phyloP scores from a whole-genome alignment of 2,329 filamentous ascomycete genomes.

The Diaporthe sp. region DNA sequence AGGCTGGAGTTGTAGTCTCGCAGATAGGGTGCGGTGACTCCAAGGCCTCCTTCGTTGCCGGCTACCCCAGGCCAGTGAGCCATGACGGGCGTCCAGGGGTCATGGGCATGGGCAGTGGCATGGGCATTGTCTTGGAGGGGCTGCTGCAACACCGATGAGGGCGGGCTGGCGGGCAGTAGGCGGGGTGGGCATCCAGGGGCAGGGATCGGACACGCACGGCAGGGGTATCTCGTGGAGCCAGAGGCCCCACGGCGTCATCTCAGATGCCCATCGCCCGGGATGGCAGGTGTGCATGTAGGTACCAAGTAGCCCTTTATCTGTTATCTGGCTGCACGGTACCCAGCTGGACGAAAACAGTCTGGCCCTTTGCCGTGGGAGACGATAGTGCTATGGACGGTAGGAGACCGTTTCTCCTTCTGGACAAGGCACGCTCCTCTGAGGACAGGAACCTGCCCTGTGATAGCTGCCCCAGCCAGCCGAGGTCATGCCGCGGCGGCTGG shows the following conservation, averaged over 20 bases:
- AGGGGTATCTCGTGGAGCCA: conserved; percentile 24
- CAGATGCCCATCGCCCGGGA: conserved; percentile 18
- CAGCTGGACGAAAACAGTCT: not conserved
- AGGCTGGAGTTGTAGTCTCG: conserved; percentile 17
- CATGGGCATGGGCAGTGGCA: not conserved
- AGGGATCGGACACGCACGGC: conserved; percentile 24
- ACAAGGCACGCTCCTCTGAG: not conserved
- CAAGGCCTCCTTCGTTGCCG: conserved; percentile 6
- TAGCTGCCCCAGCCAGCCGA: conserved; percentile 1
- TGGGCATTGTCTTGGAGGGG: conserved; percentile 26
- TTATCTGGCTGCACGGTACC: conserved; percentile 12
- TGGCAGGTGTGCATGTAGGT: not conserved
- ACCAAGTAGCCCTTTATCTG: conserved; percentile 11
- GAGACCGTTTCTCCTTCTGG: conserved; percentile 10
- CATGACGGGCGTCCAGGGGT: conserved; percentile 13
- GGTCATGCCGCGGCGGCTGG: conserved; percentile 19
- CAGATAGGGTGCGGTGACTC: conserved; percentile 1
- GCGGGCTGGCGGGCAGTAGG: conserved; percentile 22
- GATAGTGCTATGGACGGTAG: not conserved
- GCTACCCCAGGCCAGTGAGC: conserved; percentile 19
- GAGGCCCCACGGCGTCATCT: conserved; percentile 29
- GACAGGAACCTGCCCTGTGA: not conserved
- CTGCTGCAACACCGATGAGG: conserved; percentile 30
- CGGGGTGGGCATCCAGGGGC: conserved; percentile 17
- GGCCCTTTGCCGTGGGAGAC: not conserved